Evolutionary conservation across 768 basidiomycete genomes (phyloP), one percentile per base, ranked within the genome.

Genomic region (Boletus barrowsii): DNA sequence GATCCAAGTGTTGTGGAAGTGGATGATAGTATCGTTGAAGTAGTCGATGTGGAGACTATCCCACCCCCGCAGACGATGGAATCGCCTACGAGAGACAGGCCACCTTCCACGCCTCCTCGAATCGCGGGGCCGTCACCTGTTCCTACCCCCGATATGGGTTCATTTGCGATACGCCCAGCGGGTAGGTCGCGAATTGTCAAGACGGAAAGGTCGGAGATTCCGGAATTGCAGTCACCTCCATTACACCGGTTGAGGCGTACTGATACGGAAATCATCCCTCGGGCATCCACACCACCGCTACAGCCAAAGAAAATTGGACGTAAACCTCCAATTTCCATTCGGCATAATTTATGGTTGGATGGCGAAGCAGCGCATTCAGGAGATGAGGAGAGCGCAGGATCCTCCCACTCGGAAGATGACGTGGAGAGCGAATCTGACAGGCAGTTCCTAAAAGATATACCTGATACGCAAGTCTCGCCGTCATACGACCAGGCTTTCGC

Each of bases 351-450:
- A 1, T 75, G 84, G 64, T 75, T 90, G 48, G 89, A 90, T 60
- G 75, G 81, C 33, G 86, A 85, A 64, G 91, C 91, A 4, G 69
- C 69, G 17, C 91, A 92, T 62, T 93, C 92, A 10, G 91, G 90
- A 18, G 89, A 90, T 53, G 91, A 93, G 62, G 75, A 76, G 51
- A 86, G 85, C 61, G 79, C 76, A 51, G 88, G 88, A 33, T 75
- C 73, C 1, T 86, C 84, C 1, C 76, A 76, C 72, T 61, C 81
- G 77, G 56, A 82, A 37, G 77, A 80, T 24, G 75, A 72, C 26
- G 62, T 64, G 33, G 87, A 87, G 62, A 80, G 76, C 64, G 88
- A 87, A 62, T 83, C 80, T 33, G 90, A 93, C 63, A 73, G 79
- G 43, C 73, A 68, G 57, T 93, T 93, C 70, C 68, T 90, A 33